phyloP scores from a whole-genome alignment of 495 filamentous ascomycete species.

The Daldinia decipiens region DNA sequence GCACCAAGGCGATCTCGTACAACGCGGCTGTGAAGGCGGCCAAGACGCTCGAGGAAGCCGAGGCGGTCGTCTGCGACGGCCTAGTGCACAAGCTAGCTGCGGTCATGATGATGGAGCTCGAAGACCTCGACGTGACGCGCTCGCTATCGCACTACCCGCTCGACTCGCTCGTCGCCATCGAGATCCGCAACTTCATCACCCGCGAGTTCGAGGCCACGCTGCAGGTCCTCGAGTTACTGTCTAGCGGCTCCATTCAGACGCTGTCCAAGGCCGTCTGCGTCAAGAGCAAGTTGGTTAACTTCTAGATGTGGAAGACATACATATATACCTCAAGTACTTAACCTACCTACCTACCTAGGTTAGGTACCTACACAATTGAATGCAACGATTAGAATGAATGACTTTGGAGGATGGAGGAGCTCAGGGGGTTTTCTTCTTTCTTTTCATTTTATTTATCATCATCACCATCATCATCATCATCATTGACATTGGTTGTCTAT shows the following conservation, averaged over 20 bases:
- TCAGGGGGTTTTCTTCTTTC: neutral
- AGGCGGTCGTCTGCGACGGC: constrained; percentile 57
- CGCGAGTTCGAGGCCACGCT: constrained; percentile 63
- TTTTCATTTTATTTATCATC: neutral
- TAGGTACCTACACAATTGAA: neutral
- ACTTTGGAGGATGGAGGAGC: neutral
- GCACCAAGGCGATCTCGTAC: constrained; percentile 52
- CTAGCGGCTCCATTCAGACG: constrained; percentile 60
- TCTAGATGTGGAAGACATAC: constrained; percentile 11
- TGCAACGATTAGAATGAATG: constrained; percentile 17
- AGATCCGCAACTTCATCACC: constrained; percentile 64
- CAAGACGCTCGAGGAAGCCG: constrained; percentile 55
- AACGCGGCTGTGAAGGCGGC: constrained; percentile 55
- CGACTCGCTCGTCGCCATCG: constrained; percentile 64
- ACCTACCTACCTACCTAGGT: no score
- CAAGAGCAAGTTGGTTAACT: constrained; percentile 61
- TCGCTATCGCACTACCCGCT: constrained; percentile 62
- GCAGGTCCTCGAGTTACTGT: constrained; percentile 63
- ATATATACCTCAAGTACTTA: no score
- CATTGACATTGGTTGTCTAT: neutral
- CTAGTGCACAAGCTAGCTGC: constrained; percentile 60
- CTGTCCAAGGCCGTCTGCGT: constrained; percentile 59
- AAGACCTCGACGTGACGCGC: constrained; percentile 61
- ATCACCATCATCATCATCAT: neutral
- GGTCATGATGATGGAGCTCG: constrained; percentile 62